Evolutionary conservation across 345 rosid genomes (phyloP).

Genomic region (Eucalyptus cloeziana): DNA sequence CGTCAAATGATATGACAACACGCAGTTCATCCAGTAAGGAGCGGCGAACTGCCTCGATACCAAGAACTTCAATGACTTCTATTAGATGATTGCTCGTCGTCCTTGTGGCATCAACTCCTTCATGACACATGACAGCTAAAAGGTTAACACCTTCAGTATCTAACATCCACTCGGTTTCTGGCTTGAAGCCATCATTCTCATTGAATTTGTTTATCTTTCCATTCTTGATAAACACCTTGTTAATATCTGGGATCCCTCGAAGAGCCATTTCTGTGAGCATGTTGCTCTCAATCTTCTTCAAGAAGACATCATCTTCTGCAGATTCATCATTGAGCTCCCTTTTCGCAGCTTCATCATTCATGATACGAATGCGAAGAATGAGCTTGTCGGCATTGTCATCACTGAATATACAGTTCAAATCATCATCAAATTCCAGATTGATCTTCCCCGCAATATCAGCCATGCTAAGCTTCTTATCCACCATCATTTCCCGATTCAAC

Average conservation of each 20-base stretch:
- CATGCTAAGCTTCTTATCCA: conserved; percentile 93
- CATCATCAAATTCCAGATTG: conserved; percentile 83
- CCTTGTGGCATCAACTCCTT: conserved; percentile 82
- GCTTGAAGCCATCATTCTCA: conserved; percentile 70
- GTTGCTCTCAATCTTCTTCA: conserved; percentile 91
- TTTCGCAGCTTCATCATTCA: conserved; percentile 90
- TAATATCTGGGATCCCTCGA: conserved; percentile 89
- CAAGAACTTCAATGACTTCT: conserved; percentile 92
- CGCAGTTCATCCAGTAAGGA: conserved; percentile 87
- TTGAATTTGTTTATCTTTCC: conserved; percentile 72
- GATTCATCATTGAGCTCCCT: conserved; percentile 78
- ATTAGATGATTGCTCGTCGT: conserved; percentile 95
- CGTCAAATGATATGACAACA: conserved; percentile 94
- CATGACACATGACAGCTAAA: conserved; percentile 91
- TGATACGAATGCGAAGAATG: conserved; percentile 84
- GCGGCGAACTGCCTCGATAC: conserved; percentile 95
- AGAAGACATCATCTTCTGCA: conserved; percentile 96
- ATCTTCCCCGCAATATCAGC: conserved; percentile 94
- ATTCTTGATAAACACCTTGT: conserved; percentile 84
- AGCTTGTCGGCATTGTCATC: conserved; percentile 92
- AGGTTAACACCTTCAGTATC: conserved; percentile 99
- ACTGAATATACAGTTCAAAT: conserved; percentile 82
- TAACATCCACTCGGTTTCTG: conserved; percentile 88
- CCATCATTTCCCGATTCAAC: conserved; percentile 98
- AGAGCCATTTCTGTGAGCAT: conserved; percentile 98